A percentile compares a stretch with the other conserved stretches of the same genome.
Evolutionary conservation across 148 eudicot species (phyloP).

Genomic region (Vaccinium darrowii): DNA sequence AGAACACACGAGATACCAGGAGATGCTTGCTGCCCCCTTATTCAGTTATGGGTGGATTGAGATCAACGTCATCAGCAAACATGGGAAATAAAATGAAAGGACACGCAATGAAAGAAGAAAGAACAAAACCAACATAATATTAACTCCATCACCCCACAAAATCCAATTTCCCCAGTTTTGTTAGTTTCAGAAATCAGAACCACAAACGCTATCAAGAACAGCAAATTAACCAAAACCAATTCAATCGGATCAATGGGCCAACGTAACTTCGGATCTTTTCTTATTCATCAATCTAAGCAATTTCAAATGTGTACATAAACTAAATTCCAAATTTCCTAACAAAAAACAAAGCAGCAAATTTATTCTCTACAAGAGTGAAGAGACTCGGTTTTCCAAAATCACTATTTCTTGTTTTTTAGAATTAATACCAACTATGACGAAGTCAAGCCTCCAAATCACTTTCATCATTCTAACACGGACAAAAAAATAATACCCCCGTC

Average conservation of each 20-base stretch:
- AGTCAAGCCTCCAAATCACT: background rate
- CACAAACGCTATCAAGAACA: background rate
- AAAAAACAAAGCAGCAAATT: background rate
- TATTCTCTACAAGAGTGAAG: background rate
- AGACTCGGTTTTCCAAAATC: background rate
- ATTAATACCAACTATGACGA: background rate
- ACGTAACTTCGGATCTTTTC: background rate
- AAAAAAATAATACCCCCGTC: too few relatives aligned
- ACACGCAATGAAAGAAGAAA: background rate
- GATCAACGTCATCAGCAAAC: background rate
- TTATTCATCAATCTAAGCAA: background rate
- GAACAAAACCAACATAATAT: background rate
- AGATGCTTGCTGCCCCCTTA: background rate
- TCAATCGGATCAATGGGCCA: background rate
- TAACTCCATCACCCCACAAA: background rate
- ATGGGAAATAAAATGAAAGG: background rate
- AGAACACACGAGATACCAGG: background rate
- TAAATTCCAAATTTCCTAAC: background rate
- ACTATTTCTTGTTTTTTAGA: background rate
- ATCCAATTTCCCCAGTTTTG: background rate
- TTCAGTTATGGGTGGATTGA: background rate
- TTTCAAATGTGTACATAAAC: background rate
- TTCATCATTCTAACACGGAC: background rate
- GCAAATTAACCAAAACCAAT: background rate
- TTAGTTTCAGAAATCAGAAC: background rate